Evolutionary conservation across 2,329 filamentous ascomycete genomes (phyloP).

Genomic region (Dryadomyces quercivorus): DNA sequence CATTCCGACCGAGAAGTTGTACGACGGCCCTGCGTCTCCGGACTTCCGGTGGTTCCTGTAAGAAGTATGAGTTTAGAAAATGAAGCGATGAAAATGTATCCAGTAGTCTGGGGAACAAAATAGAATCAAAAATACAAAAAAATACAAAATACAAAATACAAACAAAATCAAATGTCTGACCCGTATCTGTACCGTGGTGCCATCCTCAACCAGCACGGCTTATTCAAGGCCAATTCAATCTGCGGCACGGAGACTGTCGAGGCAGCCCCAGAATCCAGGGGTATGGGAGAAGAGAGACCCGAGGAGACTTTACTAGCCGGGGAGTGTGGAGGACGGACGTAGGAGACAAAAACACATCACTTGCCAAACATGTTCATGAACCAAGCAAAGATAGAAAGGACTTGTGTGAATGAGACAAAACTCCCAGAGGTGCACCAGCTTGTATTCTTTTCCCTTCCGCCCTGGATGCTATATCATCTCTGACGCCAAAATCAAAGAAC

Average conservation of each 20-base stretch:
- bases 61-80: not conserved
- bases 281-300: conserved; percentile 29
- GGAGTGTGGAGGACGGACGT: not conserved
- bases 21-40: conserved; percentile 37
- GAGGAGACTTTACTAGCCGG: conserved; percentile 45
- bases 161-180: conserved; percentile 33
- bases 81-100: not conserved
- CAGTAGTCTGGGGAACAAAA: no score
- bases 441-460: not conserved
- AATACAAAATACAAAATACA: not conserved
- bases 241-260: conserved; percentile 46
- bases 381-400: not conserved
- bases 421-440: not conserved
- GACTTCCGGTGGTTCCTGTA: conserved; percentile 44
- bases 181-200: conserved; percentile 55
- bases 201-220: conserved; percentile 43
- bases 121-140: not conserved
- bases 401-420: not conserved
- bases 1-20: conserved; percentile 41
- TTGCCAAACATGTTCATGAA: not conserved
- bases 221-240: conserved; percentile 48
- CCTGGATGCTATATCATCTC: not conserved
- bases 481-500: not conserved
- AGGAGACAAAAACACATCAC: not conserved
- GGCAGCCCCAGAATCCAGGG: conserved; percentile 44